Evolutionary conservation across 1,284 basidiomycete genomes (phyloP).

Genomic region (Sphagnurus paluster): DNA sequence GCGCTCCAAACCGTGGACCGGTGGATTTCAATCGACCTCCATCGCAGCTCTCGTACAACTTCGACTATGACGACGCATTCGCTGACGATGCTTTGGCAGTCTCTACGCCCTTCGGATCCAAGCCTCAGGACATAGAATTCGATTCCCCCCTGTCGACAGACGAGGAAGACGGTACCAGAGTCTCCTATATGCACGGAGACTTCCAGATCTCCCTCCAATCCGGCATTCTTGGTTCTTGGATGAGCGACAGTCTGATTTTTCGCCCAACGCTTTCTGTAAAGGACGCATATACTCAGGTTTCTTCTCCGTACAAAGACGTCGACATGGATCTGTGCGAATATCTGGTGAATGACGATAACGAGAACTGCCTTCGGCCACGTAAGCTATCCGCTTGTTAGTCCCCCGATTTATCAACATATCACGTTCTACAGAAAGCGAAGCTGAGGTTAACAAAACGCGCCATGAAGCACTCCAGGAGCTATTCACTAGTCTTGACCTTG

Average conservation of each 20-base stretch:
- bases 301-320: background rate
- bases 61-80: conserved; percentile 30
- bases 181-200: conserved; percentile 1
- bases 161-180: conserved; percentile 8
- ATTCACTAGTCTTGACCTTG: conserved; percentile 24
- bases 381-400: background rate
- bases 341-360: background rate
- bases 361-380: background rate
- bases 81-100: conserved; percentile 28
- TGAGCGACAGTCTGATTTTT: conserved; percentile 46
- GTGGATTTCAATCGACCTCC: conserved; percentile 47
- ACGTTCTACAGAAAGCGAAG: background rate
- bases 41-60: conserved; percentile 39
- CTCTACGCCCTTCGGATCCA: conserved; percentile 28
- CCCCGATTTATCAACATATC: too few relatives aligned
- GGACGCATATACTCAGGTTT: conserved; percentile 8
- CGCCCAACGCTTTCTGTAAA: conserved; percentile 26
- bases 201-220: conserved; percentile 5
- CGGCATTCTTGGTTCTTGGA: conserved; percentile 32
- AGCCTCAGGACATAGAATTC: conserved; percentile 4
- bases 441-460: background rate
- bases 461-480: conserved; percentile 19
- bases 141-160: conserved; percentile 9
- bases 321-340: background rate
- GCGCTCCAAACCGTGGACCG: conserved; percentile 12